Evolutionary conservation across 257 asterid species (phyloP).

Genomic region (Solanum neorickii): DNA sequence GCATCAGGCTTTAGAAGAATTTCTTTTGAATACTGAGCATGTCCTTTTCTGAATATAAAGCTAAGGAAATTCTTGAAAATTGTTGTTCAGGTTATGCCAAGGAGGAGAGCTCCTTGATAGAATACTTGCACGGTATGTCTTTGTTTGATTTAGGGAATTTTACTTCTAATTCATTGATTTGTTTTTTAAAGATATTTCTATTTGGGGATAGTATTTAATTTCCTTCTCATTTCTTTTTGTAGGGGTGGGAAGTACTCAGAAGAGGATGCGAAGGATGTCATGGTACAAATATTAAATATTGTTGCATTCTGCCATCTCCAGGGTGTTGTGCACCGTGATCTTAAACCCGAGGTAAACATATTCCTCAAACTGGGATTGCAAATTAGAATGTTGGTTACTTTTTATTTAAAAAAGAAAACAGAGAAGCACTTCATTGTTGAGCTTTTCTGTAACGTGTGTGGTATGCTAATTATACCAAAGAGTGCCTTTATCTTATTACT

Average conservation of each 20-base stretch:
- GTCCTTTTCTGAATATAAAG: background rate
- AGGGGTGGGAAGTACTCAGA: slow-evolving; percentile 59
- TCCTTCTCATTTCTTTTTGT: background rate
- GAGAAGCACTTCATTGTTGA: background rate
- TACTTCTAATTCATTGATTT: background rate
- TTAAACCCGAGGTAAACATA: slow-evolving; percentile 57
- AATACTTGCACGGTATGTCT: slow-evolving; percentile 45
- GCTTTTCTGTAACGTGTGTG: background rate
- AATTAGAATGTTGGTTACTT: background rate
- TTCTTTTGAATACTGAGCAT: background rate
- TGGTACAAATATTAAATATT: slow-evolving; percentile 50
- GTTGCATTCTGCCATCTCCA: slow-evolving; percentile 48
- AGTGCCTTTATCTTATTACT: background rate
- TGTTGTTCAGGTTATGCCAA: slow-evolving; percentile 48
- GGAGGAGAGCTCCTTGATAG: slow-evolving; percentile 75
- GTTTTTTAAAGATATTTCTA: background rate
- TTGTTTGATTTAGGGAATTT: background rate
- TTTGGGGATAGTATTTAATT: background rate
- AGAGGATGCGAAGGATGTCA: slow-evolving; percentile 44
- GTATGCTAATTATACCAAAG: background rate
- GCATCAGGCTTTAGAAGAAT: background rate
- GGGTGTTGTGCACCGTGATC: slow-evolving; percentile 74
- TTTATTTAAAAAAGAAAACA: background rate
- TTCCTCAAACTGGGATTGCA: background rate
- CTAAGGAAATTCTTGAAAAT: background rate